A percentile compares a stretch with the other conserved stretches of the same genome.
Evolutionary conservation across 2,329 filamentous ascomycete genomes (phyloP).

Genomic region (Didymella lethalis): DNA sequence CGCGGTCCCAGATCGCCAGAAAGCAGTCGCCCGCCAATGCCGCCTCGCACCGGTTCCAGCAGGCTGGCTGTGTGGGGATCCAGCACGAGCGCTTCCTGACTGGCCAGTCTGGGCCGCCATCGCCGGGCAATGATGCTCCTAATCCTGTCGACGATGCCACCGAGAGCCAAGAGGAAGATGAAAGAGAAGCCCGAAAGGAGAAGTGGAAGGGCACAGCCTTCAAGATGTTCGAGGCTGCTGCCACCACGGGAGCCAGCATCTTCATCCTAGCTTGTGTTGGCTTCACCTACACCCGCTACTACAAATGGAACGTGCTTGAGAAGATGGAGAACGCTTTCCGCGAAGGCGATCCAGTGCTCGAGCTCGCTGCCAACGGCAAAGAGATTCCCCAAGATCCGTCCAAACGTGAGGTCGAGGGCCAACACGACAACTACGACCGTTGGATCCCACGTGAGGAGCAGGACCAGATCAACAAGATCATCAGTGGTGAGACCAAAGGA

Average conservation of each 20-base stretch:
- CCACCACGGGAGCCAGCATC: constrained; percentile 61
- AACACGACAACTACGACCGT: constrained; percentile 63
- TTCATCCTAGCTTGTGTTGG: constrained; percentile 57
- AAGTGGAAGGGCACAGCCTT: constrained; percentile 54
- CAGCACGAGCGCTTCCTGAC: constrained; percentile 36
- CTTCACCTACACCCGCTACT: constrained; percentile 63
- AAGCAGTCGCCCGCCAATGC: constrained; percentile 12
- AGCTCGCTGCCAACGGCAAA: constrained; percentile 60
- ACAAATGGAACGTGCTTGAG: constrained; percentile 87
- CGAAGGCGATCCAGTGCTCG: constrained; percentile 88
- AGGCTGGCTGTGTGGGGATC: constrained; percentile 33
- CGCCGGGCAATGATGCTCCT: constrained; percentile 49
- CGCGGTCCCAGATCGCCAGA: constrained; percentile 8
- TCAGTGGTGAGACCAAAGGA: constrained; percentile 74
- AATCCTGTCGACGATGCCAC: constrained; percentile 50
- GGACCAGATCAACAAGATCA: constrained; percentile 78
- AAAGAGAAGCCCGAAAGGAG: constrained; percentile 28
- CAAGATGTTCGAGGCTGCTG: constrained; percentile 62
- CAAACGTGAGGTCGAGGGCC: constrained; percentile 25
- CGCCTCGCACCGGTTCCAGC: constrained; percentile 28
- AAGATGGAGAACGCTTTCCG: constrained; percentile 95
- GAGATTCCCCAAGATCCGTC: constrained; percentile 43
- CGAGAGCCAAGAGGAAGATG: constrained; percentile 34
- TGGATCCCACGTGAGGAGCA: constrained; percentile 91
- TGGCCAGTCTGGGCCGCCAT: constrained; percentile 47